Percentiles rank a stretch among this genome's conserved stretches.
These are phyloP conservation scores for Stemphylium vesicarium DNA, from an alignment of 2,329 filamentous ascomycete species.

Conservation along the genomic window DNA sequence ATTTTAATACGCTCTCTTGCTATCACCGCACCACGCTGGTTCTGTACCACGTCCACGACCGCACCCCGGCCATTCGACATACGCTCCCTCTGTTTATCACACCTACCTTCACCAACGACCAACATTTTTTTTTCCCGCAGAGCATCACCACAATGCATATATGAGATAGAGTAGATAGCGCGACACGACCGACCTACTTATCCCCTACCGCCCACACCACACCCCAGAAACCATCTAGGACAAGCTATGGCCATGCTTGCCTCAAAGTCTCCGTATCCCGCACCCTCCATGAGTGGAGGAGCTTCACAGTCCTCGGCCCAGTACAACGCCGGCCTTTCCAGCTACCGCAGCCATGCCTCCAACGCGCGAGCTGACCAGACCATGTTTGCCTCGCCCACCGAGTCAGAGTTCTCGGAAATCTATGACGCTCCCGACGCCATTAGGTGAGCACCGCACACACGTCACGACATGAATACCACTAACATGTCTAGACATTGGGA, in stretches of 20 bases:
- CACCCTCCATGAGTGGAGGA: conserved; percentile 54
- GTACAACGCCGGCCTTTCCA: conserved; percentile 43
- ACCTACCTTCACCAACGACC: background rate
- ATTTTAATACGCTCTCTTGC: conserved; percentile 10
- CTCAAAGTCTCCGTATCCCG: conserved; percentile 73
- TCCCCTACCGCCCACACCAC: conserved; percentile 4
- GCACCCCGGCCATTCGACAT: conserved; percentile 9
- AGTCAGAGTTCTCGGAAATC: conserved; percentile 86
- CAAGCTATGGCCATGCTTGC: conserved; percentile 76
- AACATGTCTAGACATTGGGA: conserved; percentile 69
- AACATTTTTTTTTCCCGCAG: background rate
- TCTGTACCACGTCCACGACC: conserved; percentile 14
- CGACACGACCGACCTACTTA: conserved; percentile 4
- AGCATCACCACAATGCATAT: conserved; percentile 24
- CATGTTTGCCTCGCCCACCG: conserved; percentile 79
- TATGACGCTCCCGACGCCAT: conserved; percentile 72
- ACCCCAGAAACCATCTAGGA: background rate
- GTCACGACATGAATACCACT: conserved; percentile 8
- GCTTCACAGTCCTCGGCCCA: conserved; percentile 42
- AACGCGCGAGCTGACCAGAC: conserved; percentile 53
- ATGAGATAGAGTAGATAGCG: conserved; percentile 16
- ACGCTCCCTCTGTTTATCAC: conserved; percentile 15
- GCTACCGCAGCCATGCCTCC: conserved; percentile 46
- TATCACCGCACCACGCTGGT: conserved; percentile 14
- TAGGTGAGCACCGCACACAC: conserved; percentile 37